phyloP scores from a whole-genome alignment of 139 green algal genomes.

The Micromonas commoda region DNA sequence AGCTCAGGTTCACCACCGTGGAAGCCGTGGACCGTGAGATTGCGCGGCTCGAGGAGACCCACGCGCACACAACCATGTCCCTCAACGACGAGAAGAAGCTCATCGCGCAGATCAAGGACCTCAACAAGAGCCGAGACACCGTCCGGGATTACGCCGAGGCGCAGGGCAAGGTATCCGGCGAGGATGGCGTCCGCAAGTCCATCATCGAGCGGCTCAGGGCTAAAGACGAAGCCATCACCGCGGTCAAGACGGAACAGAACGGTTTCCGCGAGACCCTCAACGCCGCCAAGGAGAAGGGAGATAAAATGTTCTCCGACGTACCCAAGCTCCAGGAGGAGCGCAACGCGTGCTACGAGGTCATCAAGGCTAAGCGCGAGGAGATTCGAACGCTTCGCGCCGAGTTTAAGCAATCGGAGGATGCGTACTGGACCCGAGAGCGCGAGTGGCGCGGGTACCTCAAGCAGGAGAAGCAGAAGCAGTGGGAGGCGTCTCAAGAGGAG shows the following conservation, averaged over 20 bases:
- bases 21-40: constrained; percentile 57
- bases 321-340: constrained; percentile 44
- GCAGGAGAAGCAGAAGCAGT: constrained; percentile 22
- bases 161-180: constrained; percentile 42
- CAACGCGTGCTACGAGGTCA: constrained; percentile 40
- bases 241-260: constrained; percentile 45
- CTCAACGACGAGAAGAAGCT: constrained; percentile 56
- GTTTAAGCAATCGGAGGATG: constrained; percentile 44
- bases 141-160: constrained; percentile 48
- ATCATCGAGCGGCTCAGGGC: constrained; percentile 41
- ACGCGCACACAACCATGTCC: constrained; percentile 48
- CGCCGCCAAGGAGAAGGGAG: constrained; percentile 28
- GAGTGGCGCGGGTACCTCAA: constrained; percentile 23
- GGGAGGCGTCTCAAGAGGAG: background rate
- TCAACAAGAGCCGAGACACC: constrained; percentile 43
- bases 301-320: constrained; percentile 37
- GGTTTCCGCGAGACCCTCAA: constrained; percentile 32
- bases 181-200: constrained; percentile 33
- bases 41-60: constrained; percentile 41
- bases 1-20: constrained; percentile 6
- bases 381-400: constrained; percentile 39
- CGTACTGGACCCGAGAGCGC: constrained; percentile 43
- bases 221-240: constrained; percentile 47
- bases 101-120: constrained; percentile 48
- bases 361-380: constrained; percentile 37